Evolutionary conservation across 352 stramenopile species (phyloP), one percentile per base, ranked within the genome.

Genomic region (Aphanomyces stellatus): DNA sequence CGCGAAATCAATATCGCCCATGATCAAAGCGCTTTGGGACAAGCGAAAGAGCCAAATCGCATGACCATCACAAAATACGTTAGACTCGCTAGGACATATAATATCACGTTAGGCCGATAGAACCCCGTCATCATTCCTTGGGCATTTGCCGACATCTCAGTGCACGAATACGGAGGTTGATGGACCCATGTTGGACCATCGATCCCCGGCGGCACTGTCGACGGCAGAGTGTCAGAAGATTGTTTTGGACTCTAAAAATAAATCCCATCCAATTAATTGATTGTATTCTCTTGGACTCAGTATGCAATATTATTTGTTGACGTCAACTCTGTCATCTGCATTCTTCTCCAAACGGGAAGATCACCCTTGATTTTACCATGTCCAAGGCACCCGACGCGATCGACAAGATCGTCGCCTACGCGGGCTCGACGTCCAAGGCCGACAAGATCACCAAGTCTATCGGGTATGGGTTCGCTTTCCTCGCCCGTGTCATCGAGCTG

Each of bases 361-460:
- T n/a, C n/a, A n/a, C n/a, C n/a, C n/a, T n/a, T n/a, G n/a, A n/a
- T n/a, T n/a, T n/a, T n/a, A n/a, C n/a, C n/a, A n/a, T n/a, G n/a
- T n/a, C n/a, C n/a, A n/a, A n/a, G n/a, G n/a, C n/a, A n/a, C n/a
- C n/a, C n/a, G n/a, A n/a, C 19, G 11, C 31, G 2, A 72, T 90
- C 42, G 81, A 86, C 61, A 91, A 91, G 74, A 82, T 91, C 35
- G 76, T 77, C 27, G 73, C 74, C 49, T 90, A 80, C 73, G 84
- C 72, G 65, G 75, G 80, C 72, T 72, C 62, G 62, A 88, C 79
- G 55, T 71, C 82, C 70, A 73, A 74, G 63, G 77, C 82, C 22
- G 85, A 93, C 75, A 93, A 93, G 73, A 76, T 90, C 65, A 87
- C 85, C 76, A 93, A 93, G 73, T 88, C 81, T 51, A 82, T 93